Conservation (phyloP, 257 asterid species). For the Capsicum chinense region DNA sequence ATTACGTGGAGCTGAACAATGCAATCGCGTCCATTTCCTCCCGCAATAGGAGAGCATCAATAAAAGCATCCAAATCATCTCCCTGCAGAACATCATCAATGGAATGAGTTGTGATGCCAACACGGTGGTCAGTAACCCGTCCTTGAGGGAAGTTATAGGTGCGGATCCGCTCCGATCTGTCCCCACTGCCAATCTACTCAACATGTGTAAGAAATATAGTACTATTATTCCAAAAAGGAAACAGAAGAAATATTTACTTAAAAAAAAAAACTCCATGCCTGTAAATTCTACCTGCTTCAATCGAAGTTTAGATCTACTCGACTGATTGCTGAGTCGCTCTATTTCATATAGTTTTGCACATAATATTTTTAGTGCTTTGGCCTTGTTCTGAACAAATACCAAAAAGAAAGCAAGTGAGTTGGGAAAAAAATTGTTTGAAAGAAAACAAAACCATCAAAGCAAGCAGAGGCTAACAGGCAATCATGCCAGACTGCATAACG, state of each 20-base stretch:
- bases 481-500: not conserved
- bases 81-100: constrained; percentile 83
- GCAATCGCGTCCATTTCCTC: constrained; percentile 92
- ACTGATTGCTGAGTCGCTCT: constrained; percentile 68
- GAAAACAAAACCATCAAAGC: not conserved
- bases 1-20: constrained; percentile 56
- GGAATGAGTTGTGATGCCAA: constrained; percentile 83
- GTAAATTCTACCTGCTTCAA: constrained; percentile 64
- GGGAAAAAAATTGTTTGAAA: not conserved
- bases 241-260: not conserved
- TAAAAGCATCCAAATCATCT: constrained; percentile 69
- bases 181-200: constrained; percentile 93
- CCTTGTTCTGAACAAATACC: constrained; percentile 62
- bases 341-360: constrained; percentile 87
- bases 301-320: constrained; percentile 79
- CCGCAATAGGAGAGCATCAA: constrained; percentile 85
- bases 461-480: not conserved
- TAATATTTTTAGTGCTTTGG: constrained; percentile 83
- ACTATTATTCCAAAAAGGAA: not conserved
- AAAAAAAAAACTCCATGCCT: not conserved
- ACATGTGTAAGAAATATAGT: constrained; percentile 28
- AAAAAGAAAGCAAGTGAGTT: constrained; percentile 4
- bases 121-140: constrained; percentile 96
- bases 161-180: constrained; percentile 97
- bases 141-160: constrained; percentile 98